Base-by-base conservation (phyloP, 108 stramenopile genomes). In the Skeletonema potamos region DNA sequence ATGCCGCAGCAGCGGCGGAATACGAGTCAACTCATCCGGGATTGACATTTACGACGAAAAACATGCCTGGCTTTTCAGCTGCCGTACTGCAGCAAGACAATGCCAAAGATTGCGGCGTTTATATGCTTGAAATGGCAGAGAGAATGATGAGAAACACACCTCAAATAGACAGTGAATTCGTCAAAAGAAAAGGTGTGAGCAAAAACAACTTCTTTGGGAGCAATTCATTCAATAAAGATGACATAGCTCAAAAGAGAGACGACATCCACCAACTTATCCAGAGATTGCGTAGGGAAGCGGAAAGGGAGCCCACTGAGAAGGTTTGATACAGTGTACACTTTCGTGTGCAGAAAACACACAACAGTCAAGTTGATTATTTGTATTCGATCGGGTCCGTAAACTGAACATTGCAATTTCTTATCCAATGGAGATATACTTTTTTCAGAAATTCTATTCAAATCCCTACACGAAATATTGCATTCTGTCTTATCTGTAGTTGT, bases 51-150 rank as follows among this genome's bases (percentile, higher is more conserved):
- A 78, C 71, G 8, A 54, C 55, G 24, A 20, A 30, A 8, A 62
- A 66, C 9, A 44, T 89, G 30, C 87, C 86, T 24, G 72, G 84
- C 17, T 70, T 83, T 43, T 51, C 62, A 4, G 83, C 85, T 8
- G 27, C 62, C 1, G 80, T 82, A 9, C 88, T 86, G 6, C 33
- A 51, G 58, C 88, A 89, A 64, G 58, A 76, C 32, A 89, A 89
- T 54, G 56, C 78, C 18, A 87, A 83, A 46, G 88, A 89, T 74
- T 89, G 88, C 48, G 88, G 88, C 17, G 83, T 89, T 7, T 87
- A 79, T 73, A 81, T 74, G 72, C 80, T 81, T 46, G 74, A 81
- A 71, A 68, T 72, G 17, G 43, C 64, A 6, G 80, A 81, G 55
- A 32, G 64, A 39, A 48, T 78, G 43, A 32, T 78, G 27, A 13